Base-by-base conservation (phyloP, 495 filamentous ascomycete species). In the Aspergillus coremiiformis region DNA sequence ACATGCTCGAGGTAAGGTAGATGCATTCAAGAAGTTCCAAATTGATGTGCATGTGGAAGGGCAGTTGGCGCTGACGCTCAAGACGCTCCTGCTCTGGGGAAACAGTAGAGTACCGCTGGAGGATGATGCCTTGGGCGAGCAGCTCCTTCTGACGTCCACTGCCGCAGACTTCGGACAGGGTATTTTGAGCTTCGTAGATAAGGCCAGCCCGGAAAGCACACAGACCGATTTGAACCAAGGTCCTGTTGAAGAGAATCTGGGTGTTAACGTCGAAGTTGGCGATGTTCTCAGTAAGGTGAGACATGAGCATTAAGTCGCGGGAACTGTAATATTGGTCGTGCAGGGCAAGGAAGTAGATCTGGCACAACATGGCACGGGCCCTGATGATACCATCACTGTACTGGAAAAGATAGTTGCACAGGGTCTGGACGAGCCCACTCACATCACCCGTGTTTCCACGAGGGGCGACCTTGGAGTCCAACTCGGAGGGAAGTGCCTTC, bases 1-100 rank as follows among this genome's bases (percentile, higher is more conserved):
- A 84, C 93, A 97, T 97, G 75, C 87, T 94, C 69, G 90, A 96
- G 51, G 93, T 96, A 41, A 99, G 84, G 71, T 99, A 99, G 53
- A 96, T 91, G 64, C 92, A 97, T 69, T 99, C 93, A 3, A 99
- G 82, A 24, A 99, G 81, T 62, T 99, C 93, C 19, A 99, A 79
- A 77, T 99, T 99, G 78, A 99, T 97, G 78, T 99, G 93, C 89
- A 96, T 95, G 75, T 99, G 93, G 82, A 99, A 99, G 39, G 93
- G 93, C 53, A 99, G 78, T 72, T 97, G 93, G 54, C 93, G 83
- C 68, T 97, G 93, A 56, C 90, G 84, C 70, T 99, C 93, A 21
- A 97, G 80, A 55, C 92, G 85, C 71, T 99, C 93, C 68, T 97
- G 94, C 74, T 99, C 93, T 5, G 93, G 94, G 15, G 89, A 89